Percentiles rank a stretch among this genome's conserved stretches.
Evolutionary conservation across 169 alveolate genomes (phyloP).

Genomic region (Plasmodium gallinaceum): DNA sequence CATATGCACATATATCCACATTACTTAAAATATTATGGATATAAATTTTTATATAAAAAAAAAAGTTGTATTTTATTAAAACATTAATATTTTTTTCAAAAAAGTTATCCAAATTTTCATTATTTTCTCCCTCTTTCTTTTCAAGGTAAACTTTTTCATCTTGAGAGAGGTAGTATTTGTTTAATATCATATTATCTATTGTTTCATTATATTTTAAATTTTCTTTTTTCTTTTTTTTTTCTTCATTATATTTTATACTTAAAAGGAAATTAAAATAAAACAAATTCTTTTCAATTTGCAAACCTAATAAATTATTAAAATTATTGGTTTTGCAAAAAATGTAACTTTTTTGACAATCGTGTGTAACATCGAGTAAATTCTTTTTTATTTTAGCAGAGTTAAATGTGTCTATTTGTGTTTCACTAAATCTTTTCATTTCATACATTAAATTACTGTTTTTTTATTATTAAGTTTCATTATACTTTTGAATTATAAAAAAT

Average conservation of each 20-base stretch:
- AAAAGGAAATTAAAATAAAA: constrained; percentile 37
- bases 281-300: constrained; percentile 46
- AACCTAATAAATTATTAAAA: constrained; percentile 42
- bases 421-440: constrained; percentile 25
- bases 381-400: not conserved
- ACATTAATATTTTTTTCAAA: constrained; percentile 9
- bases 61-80: constrained; percentile 27
- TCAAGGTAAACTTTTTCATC: not conserved
- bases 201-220: not conserved
- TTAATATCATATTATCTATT: not conserved
- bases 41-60: constrained; percentile 51
- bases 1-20: constrained; percentile 55
- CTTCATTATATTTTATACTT: constrained; percentile 59
- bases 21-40: constrained; percentile 55
- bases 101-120: not conserved
- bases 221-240: constrained; percentile 19
- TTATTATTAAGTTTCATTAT: not conserved
- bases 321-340: constrained; percentile 33
- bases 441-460: not conserved
- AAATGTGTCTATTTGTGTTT: constrained; percentile 5
- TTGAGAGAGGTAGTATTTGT: constrained; percentile 12
- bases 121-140: not conserved
- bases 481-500: no score
- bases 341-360: constrained; percentile 18
- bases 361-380: not conserved